Evolutionary conservation across 2,329 filamentous ascomycete genomes (phyloP).

Genomic region (Helotiales sp.): DNA sequence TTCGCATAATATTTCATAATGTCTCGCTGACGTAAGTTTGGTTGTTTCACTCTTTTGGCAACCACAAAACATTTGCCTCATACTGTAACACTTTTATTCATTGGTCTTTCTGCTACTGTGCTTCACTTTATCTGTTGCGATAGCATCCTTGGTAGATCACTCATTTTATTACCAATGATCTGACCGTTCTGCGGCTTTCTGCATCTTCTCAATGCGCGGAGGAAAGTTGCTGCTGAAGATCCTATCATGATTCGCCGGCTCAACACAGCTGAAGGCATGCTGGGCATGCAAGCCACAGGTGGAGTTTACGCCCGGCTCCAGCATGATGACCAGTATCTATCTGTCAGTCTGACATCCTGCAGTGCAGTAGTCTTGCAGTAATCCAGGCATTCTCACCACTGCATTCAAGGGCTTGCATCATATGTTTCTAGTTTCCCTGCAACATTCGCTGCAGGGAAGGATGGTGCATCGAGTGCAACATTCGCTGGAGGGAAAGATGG

Average conservation of each 20-base stretch:
- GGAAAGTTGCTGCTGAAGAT: neutral
- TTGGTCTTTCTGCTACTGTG: no score
- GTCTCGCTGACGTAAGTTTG: no score
- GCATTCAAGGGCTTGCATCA: neutral
- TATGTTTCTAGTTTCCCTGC: neutral
- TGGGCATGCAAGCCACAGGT: neutral
- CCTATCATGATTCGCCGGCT: neutral
- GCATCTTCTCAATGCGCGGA: no score
- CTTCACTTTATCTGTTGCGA: no score
- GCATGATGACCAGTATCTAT: neutral
- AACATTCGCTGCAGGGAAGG: neutral
- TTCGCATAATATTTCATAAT: no score
- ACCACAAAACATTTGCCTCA: neutral
- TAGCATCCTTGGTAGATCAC: no score
- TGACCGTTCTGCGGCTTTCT: neutral
- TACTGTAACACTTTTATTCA: no score
- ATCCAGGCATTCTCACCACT: neutral
- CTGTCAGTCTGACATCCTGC: neutral
- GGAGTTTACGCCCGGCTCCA: neutral
- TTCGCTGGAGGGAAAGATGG: no score
- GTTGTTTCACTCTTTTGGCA: no score
- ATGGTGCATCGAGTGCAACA: no score
- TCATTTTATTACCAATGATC: neutral
- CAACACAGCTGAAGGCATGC: constrained; percentile 2
- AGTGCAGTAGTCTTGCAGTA: neutral